Evolutionary conservation across 768 basidiomycete genomes (phyloP), one percentile per base, ranked within the genome.

Genomic region (Auricularia auricula-judae): DNA sequence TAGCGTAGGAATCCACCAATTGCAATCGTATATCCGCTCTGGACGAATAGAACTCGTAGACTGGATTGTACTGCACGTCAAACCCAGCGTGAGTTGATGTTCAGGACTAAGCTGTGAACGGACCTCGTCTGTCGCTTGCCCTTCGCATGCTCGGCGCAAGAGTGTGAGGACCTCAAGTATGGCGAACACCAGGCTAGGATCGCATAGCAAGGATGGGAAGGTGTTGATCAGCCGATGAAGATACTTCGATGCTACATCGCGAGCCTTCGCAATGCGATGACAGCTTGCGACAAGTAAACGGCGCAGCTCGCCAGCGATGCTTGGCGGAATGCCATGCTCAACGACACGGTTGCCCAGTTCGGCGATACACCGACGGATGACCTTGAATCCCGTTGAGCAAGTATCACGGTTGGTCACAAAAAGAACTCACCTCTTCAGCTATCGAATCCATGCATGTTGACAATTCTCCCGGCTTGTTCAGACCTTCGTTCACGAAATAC

Each of bases 151-250:
- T 60, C 86, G 83, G 65, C 93, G 85, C 67, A 98, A 77, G 8
- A 98, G 79, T 0, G 97, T 98, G 65, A 99, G 80, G 56, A 92
- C 87, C 71, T 99, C 96, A 44, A 98, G 79, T 60, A 98, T 88
- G 44, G 91, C 85, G 68, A 88, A 93, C 4, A 98, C 89, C 12
- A 98, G 81, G 10, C 86, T 81, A 3, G 87, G 84, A 70, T 95
- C 89, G 74, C 96, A 98, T 84, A 97, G 89, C 61, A 99, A 78
- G 14, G 94, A 93, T 1, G 97, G 94, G 75, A 98, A 98, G 1
- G 89, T 91, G 7, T 86, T 88, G 67, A 98, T 87, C 47, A 98
- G 78, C 44, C 86, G 83, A 74, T 93, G 85, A 34, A 98, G 81
- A 71, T 90, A 97, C 74, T 84, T 87, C 51, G 86, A 81, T 1